Conservation (phyloP, 768 basidiomycete genomes). For the Plicaturopsis crispa region DNA sequence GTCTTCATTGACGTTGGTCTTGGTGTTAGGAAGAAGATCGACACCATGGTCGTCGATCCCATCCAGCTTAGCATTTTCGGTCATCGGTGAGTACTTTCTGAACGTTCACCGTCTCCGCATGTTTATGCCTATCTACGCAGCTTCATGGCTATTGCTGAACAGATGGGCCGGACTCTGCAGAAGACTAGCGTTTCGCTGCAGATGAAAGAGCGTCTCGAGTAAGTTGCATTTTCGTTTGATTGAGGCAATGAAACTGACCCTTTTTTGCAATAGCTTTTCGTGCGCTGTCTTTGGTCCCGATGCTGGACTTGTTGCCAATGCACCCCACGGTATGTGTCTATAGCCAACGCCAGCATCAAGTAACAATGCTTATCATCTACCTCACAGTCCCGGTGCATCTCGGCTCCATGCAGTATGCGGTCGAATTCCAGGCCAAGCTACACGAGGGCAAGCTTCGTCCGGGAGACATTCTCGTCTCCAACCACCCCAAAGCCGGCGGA, state of each 20-base stretch:
- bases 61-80: slow-evolving; percentile 2
- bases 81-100: slow-evolving; percentile 16
- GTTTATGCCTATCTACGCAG: slow-evolving; percentile 13
- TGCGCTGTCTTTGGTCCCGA: slow-evolving; percentile 35
- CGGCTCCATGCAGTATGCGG: slow-evolving; percentile 15
- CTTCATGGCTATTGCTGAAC: slow-evolving; percentile 35
- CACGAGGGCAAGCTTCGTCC: slow-evolving; percentile 20
- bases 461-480: slow-evolving; percentile 34
- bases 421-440: slow-evolving; percentile 20
- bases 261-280: slow-evolving; percentile 8
- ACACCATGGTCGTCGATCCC: too few species aligned
- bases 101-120: slow-evolving; percentile 31
- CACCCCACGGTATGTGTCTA: slow-evolving; percentile 12
- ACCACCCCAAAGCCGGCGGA: slow-evolving; percentile 23
- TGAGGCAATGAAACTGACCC: slow-evolving; percentile 1
- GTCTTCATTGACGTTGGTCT: too few species aligned
- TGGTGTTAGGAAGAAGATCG: too few species aligned
- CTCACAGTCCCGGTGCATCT: slow-evolving; percentile 1
- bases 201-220: slow-evolving; percentile 37
- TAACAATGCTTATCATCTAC: neutral
- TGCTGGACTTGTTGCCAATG: slow-evolving; percentile 36
- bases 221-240: slow-evolving; percentile 2
- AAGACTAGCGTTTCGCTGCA: slow-evolving; percentile 29
- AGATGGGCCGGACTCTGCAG: slow-evolving; percentile 29
- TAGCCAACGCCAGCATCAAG: too few species aligned